These are phyloP conservation scores for Globisporangium parvum DNA, from an alignment of 352 stramenopile genomes.

Conservation along the genomic window DNA sequence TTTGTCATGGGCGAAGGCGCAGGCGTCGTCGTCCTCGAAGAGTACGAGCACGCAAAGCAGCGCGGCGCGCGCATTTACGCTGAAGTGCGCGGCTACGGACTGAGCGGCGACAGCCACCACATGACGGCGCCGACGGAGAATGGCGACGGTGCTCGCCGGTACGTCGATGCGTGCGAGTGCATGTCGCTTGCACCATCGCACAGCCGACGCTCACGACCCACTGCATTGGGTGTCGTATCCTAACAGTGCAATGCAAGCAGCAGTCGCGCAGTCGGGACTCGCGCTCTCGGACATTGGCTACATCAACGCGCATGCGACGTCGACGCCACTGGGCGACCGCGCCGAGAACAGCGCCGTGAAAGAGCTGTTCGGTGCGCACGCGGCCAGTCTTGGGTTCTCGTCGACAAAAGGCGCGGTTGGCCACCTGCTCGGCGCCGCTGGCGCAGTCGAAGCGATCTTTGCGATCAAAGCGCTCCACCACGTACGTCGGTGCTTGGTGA, in stretches of 20 bases:
- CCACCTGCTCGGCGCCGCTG: conserved; percentile 94
- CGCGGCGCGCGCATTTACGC: conserved; percentile 93
- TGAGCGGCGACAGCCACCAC: conserved; percentile 96
- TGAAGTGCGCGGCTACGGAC: conserved; percentile 93
- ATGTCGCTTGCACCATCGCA: conserved; percentile 19
- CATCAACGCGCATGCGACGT: conserved; percentile 98
- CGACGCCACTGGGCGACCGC: conserved; percentile 95
- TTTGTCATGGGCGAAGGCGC: conserved; percentile 96
- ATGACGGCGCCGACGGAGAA: conserved; percentile 70
- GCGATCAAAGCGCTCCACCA: conserved; percentile 90
- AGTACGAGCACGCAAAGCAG: conserved; percentile 89
- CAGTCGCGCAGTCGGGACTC: conserved; percentile 76
- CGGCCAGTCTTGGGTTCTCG: conserved; percentile 53
- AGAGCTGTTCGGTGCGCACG: conserved; percentile 65
- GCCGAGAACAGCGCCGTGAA: conserved; percentile 92
- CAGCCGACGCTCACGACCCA: conserved; percentile 27
- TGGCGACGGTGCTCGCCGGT: conserved; percentile 56
- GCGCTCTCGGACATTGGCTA: conserved; percentile 91
- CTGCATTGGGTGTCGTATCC: neutral
- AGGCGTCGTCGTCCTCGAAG: conserved; percentile 64
- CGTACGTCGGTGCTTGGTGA: too few species aligned
- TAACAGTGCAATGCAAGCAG: conserved; percentile 88
- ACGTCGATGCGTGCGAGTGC: conserved; percentile 14
- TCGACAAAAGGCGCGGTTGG: conserved; percentile 91
- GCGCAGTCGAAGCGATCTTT: conserved; percentile 95